A percentile compares a stretch with the other conserved stretches of the same genome.
These are phyloP conservation scores for Castanea sativa DNA, from an alignment of 306 rosid genomes.

Conservation along the genomic window DNA sequence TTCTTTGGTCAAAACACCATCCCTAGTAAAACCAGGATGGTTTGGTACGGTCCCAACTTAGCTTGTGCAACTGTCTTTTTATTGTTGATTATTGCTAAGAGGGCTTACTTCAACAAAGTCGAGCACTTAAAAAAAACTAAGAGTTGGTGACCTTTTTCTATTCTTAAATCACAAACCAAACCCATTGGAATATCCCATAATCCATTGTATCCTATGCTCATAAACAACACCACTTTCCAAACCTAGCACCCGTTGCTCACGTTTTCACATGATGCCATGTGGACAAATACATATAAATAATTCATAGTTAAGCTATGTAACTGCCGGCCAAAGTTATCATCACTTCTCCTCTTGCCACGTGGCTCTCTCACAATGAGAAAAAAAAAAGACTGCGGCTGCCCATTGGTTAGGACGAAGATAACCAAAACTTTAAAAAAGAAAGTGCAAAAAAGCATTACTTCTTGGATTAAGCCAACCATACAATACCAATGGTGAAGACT, in stretches of 20 bases:
- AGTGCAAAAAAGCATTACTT: not conserved
- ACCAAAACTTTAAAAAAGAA: conserved; percentile 12
- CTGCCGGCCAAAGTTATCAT: conserved; percentile 50
- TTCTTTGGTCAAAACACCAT: not conserved
- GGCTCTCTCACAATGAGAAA: conserved; percentile 23
- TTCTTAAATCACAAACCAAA: not conserved
- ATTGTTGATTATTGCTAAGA: not conserved
- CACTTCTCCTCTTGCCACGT: conserved; percentile 47
- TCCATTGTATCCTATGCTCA: conserved; percentile 5
- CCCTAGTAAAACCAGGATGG: not conserved
- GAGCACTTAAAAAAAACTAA: not conserved
- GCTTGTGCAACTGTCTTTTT: not conserved
- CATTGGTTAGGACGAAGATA: conserved; percentile 40
- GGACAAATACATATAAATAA: not conserved
- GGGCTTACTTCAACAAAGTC: not conserved
- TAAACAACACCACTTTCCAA: not conserved
- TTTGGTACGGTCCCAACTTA: not conserved
- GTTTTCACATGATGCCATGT: conserved; percentile 33
- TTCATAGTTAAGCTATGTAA: conserved; percentile 9
- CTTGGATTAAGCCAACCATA: conserved; percentile 29
- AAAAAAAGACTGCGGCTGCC: conserved; percentile 59
- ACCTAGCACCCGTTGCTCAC: conserved; percentile 4
- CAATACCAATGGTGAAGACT: conserved; percentile 10
- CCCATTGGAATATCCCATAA: conserved; percentile 21
- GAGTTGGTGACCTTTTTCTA: not conserved